Base-by-base conservation (phyloP, 441 rosid genomes). In the Erysimum pusillum region DNA sequence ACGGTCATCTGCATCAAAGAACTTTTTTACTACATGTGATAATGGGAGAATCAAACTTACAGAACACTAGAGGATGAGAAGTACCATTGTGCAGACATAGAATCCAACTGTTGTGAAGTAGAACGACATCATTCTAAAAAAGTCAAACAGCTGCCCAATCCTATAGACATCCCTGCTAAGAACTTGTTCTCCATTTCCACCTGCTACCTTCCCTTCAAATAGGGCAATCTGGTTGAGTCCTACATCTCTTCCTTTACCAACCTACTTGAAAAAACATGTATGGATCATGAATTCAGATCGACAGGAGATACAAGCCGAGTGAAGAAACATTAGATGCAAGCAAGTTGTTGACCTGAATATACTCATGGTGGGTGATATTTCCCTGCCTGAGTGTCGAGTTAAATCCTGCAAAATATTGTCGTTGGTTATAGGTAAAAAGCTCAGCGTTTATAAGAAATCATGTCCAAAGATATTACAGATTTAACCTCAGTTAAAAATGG, bases 121-220 rank as follows among this genome's bases (percentile, higher is more conserved):
- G 88, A 91, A 95, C 54, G 99, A 95, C 67, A 95, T 87, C 99
- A 95, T 93, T 78, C 99, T 89, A 82, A 95, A 92, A 82, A 95
- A 95, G 79, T 95, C 99, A 85, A 95, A 91, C 69, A 95, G 93
- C 81, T 92, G 99, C 46, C 98, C 99, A 76, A 92, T 84, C 82
- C 99, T 84, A 83, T 95, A 95, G 17, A 95, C 83, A 66, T 95
- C 99, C 86, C 99, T 87, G 78, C 99, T 95, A 22, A 95, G 92
- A 71, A 95, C 97, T 88, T 95, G 99, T 82, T 95, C 99, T 74
- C 99, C 99, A 81, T 95, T 95, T 59, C 99, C 99, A 78, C 99
- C 98, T 25, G 98, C 97, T 22, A 95, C 99, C 85, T 95, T 95
- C 79, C 98, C 99, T 83, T 95, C 99, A 70, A 95, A 95, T 54